phyloP scores from a whole-genome alignment of 805 yeast genomes.

The Priceomyces haplophilus region DNA sequence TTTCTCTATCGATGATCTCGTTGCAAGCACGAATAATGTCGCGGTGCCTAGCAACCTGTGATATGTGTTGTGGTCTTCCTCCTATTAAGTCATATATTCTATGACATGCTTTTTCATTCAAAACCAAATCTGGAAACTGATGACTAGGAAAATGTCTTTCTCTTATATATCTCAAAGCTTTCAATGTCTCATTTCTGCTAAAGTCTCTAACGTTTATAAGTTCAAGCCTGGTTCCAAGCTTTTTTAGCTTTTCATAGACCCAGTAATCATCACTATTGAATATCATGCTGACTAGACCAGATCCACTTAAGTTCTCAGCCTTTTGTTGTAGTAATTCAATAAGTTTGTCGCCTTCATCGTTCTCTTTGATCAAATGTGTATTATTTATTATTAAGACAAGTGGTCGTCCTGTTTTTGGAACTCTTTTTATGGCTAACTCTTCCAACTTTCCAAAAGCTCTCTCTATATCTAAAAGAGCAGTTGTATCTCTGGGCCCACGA shows the following conservation, averaged over 20 bases:
- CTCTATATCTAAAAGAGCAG: slow-evolving; percentile 77
- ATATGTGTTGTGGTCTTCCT: slow-evolving; percentile 80
- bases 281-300: slow-evolving; percentile 65
- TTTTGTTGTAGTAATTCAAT: slow-evolving; percentile 78
- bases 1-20: slow-evolving; percentile 70
- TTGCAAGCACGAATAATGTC: slow-evolving; percentile 63
- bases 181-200: slow-evolving; percentile 50
- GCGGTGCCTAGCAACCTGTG: slow-evolving; percentile 60
- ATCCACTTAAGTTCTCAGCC: slow-evolving; percentile 73
- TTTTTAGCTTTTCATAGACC: slow-evolving; percentile 75
- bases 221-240: slow-evolving; percentile 70
- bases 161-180: slow-evolving; percentile 54
- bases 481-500: slow-evolving; percentile 81
- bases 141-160: slow-evolving; percentile 29
- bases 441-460: slow-evolving; percentile 76
- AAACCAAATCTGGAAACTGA: slow-evolving; percentile 33
- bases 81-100: slow-evolving; percentile 69
- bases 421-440: slow-evolving; percentile 58
- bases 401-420: slow-evolving; percentile 45
- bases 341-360: slow-evolving; percentile 67
- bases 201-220: slow-evolving; percentile 68
- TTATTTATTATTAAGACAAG: slow-evolving; percentile 68
- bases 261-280: slow-evolving; percentile 85
- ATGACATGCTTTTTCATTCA: slow-evolving; percentile 42
- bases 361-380: slow-evolving; percentile 70